Percentiles rank a stretch among this genome's conserved stretches.
Evolutionary conservation across 208 protist species (phyloP).

Genomic region (Leishmania arabica): DNA sequence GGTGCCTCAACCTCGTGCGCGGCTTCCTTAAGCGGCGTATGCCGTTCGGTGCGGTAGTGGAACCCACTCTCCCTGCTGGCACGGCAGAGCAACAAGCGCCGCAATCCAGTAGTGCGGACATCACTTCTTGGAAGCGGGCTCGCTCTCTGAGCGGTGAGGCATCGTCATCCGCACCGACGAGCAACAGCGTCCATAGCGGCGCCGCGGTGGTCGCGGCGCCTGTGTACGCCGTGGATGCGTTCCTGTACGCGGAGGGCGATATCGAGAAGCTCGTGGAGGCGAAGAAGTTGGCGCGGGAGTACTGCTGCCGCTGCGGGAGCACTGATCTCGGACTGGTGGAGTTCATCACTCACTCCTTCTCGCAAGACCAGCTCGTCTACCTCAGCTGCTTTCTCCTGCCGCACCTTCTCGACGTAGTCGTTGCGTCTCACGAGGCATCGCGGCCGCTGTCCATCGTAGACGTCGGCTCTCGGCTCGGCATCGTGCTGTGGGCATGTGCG

Average conservation of each 20-base stretch:
- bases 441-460: slow-evolving; percentile 42
- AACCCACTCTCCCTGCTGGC: slow-evolving; percentile 34
- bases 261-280: slow-evolving; percentile 59
- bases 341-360: slow-evolving; percentile 89
- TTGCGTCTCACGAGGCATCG: not conserved
- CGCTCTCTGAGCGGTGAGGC: slow-evolving; percentile 1
- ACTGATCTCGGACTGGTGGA: slow-evolving; percentile 54
- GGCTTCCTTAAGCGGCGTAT: slow-evolving; percentile 44
- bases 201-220: slow-evolving; percentile 16
- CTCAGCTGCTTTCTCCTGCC: slow-evolving; percentile 69
- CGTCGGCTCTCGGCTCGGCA: slow-evolving; percentile 81
- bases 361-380: slow-evolving; percentile 78
- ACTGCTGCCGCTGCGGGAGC: slow-evolving; percentile 69
- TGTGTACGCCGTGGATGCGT: slow-evolving; percentile 75
- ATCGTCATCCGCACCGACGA: not conserved
- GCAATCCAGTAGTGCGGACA: not conserved
- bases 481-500: slow-evolving; percentile 69
- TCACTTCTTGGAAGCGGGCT: slow-evolving; percentile 14
- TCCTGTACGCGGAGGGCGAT: slow-evolving; percentile 74
- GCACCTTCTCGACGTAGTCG: slow-evolving; percentile 14
- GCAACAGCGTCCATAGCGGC: not conserved
- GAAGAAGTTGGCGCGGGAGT: slow-evolving; percentile 54
- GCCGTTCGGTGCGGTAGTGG: slow-evolving; percentile 46
- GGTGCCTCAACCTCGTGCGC: slow-evolving; percentile 47
- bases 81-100: not conserved